Percentiles rank a stretch among this genome's conserved stretches.
Conservation (phyloP, 176 grass and related monocot species). For the Urochloa ruziziensis region DNA sequence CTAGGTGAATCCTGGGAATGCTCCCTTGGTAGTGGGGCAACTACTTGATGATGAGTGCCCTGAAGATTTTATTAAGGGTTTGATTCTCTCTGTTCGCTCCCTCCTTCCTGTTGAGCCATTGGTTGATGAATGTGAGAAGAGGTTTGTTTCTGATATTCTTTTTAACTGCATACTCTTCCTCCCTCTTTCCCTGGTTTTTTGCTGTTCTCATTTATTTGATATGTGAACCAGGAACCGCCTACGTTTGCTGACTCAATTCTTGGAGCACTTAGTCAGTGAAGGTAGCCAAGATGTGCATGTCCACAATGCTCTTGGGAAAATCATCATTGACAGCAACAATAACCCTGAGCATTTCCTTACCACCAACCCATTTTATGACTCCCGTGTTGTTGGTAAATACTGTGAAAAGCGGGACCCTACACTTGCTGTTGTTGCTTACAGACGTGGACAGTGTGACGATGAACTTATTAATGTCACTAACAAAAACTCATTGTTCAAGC, state of each 20-base stretch:
- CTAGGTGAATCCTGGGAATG: slow-evolving; percentile 95
- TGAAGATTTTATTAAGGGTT: slow-evolving; percentile 98
- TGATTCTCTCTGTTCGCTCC: slow-evolving; percentile 92
- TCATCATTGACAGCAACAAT: slow-evolving; percentile 96
- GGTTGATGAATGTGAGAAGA: slow-evolving; percentile 96
- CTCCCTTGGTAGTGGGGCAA: slow-evolving; percentile 88
- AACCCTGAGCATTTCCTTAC: slow-evolving; percentile 97
- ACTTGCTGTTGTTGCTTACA: slow-evolving; percentile 95
- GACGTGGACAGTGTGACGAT: slow-evolving; percentile 89
- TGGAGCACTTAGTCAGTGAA: slow-evolving; percentile 91
- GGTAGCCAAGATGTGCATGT: slow-evolving; percentile 99
- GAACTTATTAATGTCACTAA: slow-evolving; percentile 92
- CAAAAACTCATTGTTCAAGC: slow-evolving; percentile 92
- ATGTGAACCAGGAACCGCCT: slow-evolving; percentile 69
- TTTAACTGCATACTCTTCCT: background rate
- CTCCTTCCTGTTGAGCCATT: slow-evolving; percentile 92
- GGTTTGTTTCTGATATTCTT: slow-evolving; percentile 30
- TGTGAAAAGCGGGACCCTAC: slow-evolving; percentile 97
- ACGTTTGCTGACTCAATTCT: slow-evolving; percentile 77
- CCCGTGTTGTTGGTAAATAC: slow-evolving; percentile 93
- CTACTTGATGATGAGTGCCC: slow-evolving; percentile 94
- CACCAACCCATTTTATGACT: slow-evolving; percentile 97
- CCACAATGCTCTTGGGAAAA: slow-evolving; percentile 95
- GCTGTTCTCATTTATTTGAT: slow-evolving; percentile 23
- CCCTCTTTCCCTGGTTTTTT: background rate